Conservation (phyloP, 2,329 filamentous ascomycete species). For the Mycocentrospora acerina region DNA sequence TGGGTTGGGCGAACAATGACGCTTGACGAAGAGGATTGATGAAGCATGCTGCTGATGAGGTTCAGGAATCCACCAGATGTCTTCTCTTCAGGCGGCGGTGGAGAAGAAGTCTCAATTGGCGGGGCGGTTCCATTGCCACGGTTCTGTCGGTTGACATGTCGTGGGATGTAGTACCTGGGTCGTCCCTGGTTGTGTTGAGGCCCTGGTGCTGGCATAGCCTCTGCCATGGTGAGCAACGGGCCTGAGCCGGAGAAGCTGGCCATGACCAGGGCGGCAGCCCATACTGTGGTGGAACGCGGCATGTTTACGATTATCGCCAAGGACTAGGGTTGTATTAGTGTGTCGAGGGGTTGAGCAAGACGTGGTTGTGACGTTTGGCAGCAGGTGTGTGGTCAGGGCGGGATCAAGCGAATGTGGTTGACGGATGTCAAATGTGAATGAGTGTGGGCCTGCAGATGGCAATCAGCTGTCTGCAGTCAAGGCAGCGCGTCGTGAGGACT, state of each 20-base stretch:
- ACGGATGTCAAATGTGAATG: conserved; percentile 45
- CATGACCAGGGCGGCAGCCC: conserved; percentile 49
- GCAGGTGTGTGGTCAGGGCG: conserved; percentile 39
- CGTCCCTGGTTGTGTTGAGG: conserved; percentile 36
- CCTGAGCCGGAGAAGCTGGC: conserved; percentile 49
- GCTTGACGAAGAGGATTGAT: conserved; percentile 10
- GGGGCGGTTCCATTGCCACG: conserved; percentile 38
- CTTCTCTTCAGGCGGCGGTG: conserved; percentile 7
- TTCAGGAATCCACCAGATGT: no score
- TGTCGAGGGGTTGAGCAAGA: conserved; percentile 26
- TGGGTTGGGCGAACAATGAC: conserved; percentile 13
- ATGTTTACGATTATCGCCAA: conserved; percentile 43
- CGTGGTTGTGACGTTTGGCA: conserved; percentile 8
- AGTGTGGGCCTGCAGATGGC: conserved; percentile 33
- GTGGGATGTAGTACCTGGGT: conserved; percentile 52
- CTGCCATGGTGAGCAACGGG: conserved; percentile 48
- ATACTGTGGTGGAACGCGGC: conserved; percentile 48
- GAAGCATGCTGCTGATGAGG: background rate
- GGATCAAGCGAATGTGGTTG: conserved; percentile 56
- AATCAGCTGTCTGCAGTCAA: conserved; percentile 14
- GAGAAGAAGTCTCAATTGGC: conserved; percentile 23
- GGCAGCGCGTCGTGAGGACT: conserved; percentile 12
- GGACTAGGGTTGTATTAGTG: conserved; percentile 28
- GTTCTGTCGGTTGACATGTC: conserved; percentile 48
- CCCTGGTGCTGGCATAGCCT: conserved; percentile 50